Percentiles rank a stretch among this genome's conserved stretches.
phyloP scores from a whole-genome alignment of 768 basidiomycete species.

The Lactarius evosmus region DNA sequence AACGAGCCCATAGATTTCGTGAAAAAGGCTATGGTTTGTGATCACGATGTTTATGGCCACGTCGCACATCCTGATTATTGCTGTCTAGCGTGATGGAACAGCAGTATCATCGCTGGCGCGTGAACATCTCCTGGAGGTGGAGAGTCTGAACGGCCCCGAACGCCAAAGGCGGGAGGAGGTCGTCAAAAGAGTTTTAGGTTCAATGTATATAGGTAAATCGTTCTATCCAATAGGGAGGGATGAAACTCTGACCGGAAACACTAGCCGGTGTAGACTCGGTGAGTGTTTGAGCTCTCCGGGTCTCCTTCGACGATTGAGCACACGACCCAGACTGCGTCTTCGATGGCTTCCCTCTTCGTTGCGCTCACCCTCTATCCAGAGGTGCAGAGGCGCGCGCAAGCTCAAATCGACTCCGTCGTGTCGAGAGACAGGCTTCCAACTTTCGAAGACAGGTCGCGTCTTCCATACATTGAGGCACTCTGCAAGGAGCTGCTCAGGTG shows the following conservation, averaged over 20 bases:
- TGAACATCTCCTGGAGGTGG: no score
- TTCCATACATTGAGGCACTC: no score
- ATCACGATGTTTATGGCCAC: neutral
- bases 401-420: conserved; percentile 22
- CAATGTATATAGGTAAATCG: no score
- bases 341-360: conserved; percentile 11
- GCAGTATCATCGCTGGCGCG: no score
- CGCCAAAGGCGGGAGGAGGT: no score
- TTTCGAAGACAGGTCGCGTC: conserved; percentile 2
- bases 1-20: neutral
- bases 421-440: conserved; percentile 17
- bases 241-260: no score
- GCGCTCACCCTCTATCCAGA: conserved; percentile 19
- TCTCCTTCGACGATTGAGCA: neutral
- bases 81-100: no score
- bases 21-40: conserved; percentile 7
- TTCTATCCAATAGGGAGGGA: no score
- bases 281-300: neutral
- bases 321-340: conserved; percentile 3
- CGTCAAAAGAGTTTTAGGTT: no score
- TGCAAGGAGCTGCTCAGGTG: no score
- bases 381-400: conserved; percentile 21
- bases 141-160: no score
- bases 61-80: no score
- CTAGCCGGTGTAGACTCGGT: conserved; percentile 7